These are phyloP conservation scores for Penicillium bovifimosum DNA, from an alignment of 495 filamentous ascomycete genomes.

Conservation along the genomic window DNA sequence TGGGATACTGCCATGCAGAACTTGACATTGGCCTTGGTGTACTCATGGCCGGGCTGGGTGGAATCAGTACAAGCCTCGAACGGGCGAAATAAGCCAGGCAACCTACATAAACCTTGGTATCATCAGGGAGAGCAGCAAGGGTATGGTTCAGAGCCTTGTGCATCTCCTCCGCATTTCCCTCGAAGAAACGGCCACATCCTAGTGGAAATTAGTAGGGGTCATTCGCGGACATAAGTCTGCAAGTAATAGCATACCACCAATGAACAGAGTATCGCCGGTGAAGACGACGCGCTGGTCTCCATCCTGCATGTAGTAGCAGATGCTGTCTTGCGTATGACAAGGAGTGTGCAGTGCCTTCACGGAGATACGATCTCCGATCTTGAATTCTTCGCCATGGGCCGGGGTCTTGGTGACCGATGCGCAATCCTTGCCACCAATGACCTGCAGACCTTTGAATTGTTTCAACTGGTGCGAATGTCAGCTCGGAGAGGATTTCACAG, in stretches of 20 bases:
- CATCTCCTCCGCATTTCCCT: constrained; percentile 88
- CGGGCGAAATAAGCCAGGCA: background rate
- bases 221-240: background rate
- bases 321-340: constrained; percentile 97
- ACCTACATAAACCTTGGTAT: constrained; percentile 85
- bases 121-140: constrained; percentile 74
- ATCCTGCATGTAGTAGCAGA: constrained; percentile 87
- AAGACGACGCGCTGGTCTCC: constrained; percentile 77
- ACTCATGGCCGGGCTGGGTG: constrained; percentile 83
- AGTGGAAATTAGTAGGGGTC: background rate
- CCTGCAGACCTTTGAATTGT: constrained; percentile 57
- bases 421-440: constrained; percentile 89
- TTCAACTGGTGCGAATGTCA: constrained; percentile 52
- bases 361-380: constrained; percentile 71
- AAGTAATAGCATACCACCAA: constrained; percentile 59
- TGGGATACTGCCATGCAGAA: constrained; percentile 72
- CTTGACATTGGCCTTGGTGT: constrained; percentile 89
- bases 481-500: background rate
- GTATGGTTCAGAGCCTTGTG: constrained; percentile 84
- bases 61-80: background rate
- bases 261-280: constrained; percentile 94
- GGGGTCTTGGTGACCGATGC: constrained; percentile 71
- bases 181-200: constrained; percentile 98
- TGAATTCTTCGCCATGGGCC: constrained; percentile 68
- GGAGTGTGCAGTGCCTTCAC: constrained; percentile 92